These are phyloP conservation scores for Noccaea bulbosa DNA, from an alignment of 345 rosid species.

Conservation along the genomic window DNA sequence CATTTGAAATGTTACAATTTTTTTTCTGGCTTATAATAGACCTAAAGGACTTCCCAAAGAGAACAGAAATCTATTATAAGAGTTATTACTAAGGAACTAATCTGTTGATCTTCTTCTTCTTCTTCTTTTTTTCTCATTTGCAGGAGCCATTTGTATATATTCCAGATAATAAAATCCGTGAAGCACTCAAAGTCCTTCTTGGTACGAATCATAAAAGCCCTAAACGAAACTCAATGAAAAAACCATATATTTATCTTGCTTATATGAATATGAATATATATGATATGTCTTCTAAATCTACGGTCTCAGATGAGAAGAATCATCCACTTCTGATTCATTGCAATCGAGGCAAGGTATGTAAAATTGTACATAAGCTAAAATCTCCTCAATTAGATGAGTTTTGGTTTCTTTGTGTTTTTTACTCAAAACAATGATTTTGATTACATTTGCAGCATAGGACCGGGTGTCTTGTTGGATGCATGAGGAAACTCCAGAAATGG, in stretches of 20 bases:
- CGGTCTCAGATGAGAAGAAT: constrained; percentile 70
- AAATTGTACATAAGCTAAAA: not conserved
- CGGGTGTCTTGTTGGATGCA: constrained; percentile 91
- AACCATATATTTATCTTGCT: constrained; percentile 3
- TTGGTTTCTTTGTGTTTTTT: not conserved
- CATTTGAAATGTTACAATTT: not conserved
- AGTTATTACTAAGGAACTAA: constrained; percentile 15
- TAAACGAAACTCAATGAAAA: not conserved
- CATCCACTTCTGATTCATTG: constrained; percentile 93
- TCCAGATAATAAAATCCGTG: constrained; percentile 75
- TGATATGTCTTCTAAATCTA: not conserved
- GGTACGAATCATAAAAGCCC: constrained; percentile 55
- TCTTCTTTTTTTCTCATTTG: constrained; percentile 5
- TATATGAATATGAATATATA: not conserved
- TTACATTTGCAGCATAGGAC: constrained; percentile 79
- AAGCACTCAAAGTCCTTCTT: constrained; percentile 83
- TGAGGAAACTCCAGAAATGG: constrained; percentile 91
- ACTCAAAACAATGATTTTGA: constrained; percentile 5
- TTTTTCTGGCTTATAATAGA: not conserved
- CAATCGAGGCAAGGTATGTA: constrained; percentile 88
- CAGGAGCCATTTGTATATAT: constrained; percentile 91
- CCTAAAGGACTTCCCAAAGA: too few species aligned
- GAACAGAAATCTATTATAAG: too few species aligned
- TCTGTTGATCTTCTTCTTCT: not conserved
- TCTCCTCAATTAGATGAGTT: not conserved